A percentile compares a stretch with the other conserved stretches of the same genome.
Evolutionary conservation across 768 basidiomycete genomes (phyloP).

Genomic region (Leccinum rimulosum): DNA sequence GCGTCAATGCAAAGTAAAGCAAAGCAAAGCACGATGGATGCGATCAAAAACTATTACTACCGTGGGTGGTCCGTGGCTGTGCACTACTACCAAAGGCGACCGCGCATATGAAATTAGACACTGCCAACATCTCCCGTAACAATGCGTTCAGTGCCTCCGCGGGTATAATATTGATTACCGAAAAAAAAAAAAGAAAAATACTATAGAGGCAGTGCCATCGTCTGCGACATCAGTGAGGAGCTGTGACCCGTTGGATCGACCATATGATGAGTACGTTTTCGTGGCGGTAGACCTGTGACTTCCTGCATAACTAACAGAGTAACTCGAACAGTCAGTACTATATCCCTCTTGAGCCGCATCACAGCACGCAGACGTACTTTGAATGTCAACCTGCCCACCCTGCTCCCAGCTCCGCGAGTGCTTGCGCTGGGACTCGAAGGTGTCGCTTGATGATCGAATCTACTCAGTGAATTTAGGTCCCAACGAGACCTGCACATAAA

Average conservation of each 20-base stretch:
- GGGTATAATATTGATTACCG: slow-evolving; percentile 22
- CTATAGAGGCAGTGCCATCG: slow-evolving; percentile 55
- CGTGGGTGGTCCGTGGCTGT: slow-evolving; percentile 5
- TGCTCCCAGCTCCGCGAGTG: slow-evolving; percentile 66
- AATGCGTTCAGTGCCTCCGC: slow-evolving; percentile 17
- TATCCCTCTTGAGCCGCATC: slow-evolving; percentile 6
- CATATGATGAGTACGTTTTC: slow-evolving; percentile 68
- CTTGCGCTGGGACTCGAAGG: slow-evolving; percentile 47
- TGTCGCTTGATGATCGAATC: slow-evolving; percentile 39
- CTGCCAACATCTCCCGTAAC: slow-evolving; percentile 11
- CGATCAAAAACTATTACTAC: neutral
- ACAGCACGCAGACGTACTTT: slow-evolving; percentile 19
- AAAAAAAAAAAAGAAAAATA: slow-evolving; percentile 10
- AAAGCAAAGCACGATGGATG: slow-evolving; percentile 14
- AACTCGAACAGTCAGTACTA: slow-evolving; percentile 8
- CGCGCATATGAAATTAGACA: slow-evolving; percentile 16
- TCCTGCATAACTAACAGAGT: slow-evolving; percentile 39
- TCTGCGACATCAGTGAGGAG: slow-evolving; percentile 52
- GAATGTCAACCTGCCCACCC: slow-evolving; percentile 36
- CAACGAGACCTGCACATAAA: slow-evolving; percentile 12
- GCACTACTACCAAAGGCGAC: slow-evolving; percentile 9
- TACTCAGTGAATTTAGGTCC: slow-evolving; percentile 32
- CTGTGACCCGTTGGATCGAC: slow-evolving; percentile 52
- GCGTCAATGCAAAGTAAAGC: slow-evolving; percentile 16
- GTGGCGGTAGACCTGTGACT: slow-evolving; percentile 48